Base-by-base conservation (phyloP, 805 yeast species). In the Candida cerambycidarum region DNA sequence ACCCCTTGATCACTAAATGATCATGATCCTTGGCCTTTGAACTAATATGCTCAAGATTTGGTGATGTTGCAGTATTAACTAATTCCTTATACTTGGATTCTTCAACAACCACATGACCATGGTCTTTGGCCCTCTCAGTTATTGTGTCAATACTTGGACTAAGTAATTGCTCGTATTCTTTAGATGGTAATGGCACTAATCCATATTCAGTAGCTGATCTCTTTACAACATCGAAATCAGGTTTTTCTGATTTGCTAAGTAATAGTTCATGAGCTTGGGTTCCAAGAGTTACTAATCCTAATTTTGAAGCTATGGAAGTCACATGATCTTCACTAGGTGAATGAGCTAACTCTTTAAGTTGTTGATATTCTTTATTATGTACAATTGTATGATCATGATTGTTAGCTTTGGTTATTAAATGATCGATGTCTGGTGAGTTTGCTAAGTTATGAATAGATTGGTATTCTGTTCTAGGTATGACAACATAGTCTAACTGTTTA, bases 91-190 rank as follows among this genome's bases (percentile, higher is more conserved):
- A 55, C 38, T 57, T 60, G 19, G 52, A 55, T 16, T 53, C 43
- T 29, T 54, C 49, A 14, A 59, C 48, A 5, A 55, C 36, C 4
- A 45, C 43, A 38, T 53, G 55, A 11, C 48, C 50, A 15, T 25
- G 13, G 7, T 32, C 42, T 7, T 47, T 31, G 0, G 71, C 64
- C 25, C 60, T 57, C 4, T 41, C 45, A 27, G 43, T 53, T 24
- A 75, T 30, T 33, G 58, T 54, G 0, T 63, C 68, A 5, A 58
- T 12, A 14, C 62, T 32, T 5, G 76, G 74, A 7, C 40, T 42
- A 5, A 57, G 37, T 15, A 51, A 34, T 2, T 19, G 3, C 18
- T 46, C 23, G 37, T 45, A 32, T 18, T 43, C 41, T 29, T 46
- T 39, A 32, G 41, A 31, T 3, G 52, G 31, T 29, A 50, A 30